Conservation (phyloP, 2,329 filamentous ascomycete genomes). For the Aspergillus sp. region DNA sequence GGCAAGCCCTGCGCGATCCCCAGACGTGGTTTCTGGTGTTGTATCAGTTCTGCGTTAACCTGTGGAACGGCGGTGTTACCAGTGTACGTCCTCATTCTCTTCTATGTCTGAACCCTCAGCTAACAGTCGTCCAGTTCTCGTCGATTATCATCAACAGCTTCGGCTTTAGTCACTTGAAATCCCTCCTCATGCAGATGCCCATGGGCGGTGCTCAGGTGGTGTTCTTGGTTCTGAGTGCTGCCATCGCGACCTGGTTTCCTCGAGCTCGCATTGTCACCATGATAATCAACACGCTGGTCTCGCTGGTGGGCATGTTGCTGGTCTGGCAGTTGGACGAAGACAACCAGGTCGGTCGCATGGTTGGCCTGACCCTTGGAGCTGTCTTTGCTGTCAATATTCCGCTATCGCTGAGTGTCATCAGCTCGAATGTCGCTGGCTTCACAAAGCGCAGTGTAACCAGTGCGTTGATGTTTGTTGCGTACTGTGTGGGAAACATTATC, state of each 20-base stretch:
- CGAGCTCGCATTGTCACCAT: constrained; percentile 33
- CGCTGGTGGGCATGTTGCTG: constrained; percentile 34
- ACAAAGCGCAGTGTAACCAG: constrained; percentile 37
- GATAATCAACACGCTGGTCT: constrained; percentile 29
- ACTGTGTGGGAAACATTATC: constrained; percentile 36
- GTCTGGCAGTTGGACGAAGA: constrained; percentile 29
- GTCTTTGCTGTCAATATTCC: constrained; percentile 39
- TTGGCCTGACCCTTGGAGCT: constrained; percentile 29
- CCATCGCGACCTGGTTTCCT: constrained; percentile 26
- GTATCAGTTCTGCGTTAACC: constrained; percentile 33
- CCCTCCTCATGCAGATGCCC: constrained; percentile 40
- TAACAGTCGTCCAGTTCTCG: constrained; percentile 24
- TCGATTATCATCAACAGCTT: constrained; percentile 40
- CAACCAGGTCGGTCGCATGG: constrained; percentile 28
- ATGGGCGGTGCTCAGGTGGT: constrained; percentile 33
- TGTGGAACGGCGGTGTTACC: constrained; percentile 36
- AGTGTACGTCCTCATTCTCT: constrained; percentile 15
- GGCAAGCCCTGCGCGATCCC: constrained; percentile 29
- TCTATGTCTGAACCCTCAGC: too few relatives aligned
- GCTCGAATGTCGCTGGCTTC: constrained; percentile 37
- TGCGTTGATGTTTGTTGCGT: constrained; percentile 51
- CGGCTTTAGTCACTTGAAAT: constrained; percentile 35
- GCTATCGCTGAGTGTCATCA: constrained; percentile 34
- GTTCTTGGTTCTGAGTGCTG: constrained; percentile 32
- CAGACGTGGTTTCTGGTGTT: constrained; percentile 35